phyloP scores from a whole-genome alignment of 2,329 filamentous ascomycete genomes.

The Cladophialophora exuberans region DNA sequence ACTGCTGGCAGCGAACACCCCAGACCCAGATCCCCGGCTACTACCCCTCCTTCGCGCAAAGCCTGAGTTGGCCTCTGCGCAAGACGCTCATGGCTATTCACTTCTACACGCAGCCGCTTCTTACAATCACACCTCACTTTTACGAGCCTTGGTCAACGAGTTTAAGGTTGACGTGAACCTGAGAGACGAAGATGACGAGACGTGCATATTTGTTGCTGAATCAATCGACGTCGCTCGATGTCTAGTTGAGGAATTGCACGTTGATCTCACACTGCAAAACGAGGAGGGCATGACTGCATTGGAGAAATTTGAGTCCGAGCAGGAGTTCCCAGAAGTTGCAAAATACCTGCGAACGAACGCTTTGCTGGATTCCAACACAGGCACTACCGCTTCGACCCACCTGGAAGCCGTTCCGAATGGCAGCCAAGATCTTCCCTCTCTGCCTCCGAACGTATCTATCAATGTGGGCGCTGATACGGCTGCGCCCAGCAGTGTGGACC shows the following conservation, averaged over 20 bases:
- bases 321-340: constrained; percentile 74
- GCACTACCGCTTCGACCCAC: constrained; percentile 31
- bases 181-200: constrained; percentile 88
- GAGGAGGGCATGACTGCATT: constrained; percentile 76
- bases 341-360: constrained; percentile 64
- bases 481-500: constrained; percentile 54
- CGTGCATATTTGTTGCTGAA: constrained; percentile 91
- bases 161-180: constrained; percentile 80
- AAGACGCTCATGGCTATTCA: constrained; percentile 93
- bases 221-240: constrained; percentile 75
- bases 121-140: constrained; percentile 82
- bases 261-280: constrained; percentile 68
- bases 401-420: constrained; percentile 35
- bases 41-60: constrained; percentile 73
- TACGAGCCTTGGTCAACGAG: constrained; percentile 74
- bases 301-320: constrained; percentile 79
- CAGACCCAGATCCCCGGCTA: constrained; percentile 61
- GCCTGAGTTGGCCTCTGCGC: constrained; percentile 73
- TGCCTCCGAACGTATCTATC: constrained; percentile 77
- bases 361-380: constrained; percentile 39
- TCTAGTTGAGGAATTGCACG: constrained; percentile 79
- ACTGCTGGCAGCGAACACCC: constrained; percentile 78
- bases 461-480: constrained; percentile 71
- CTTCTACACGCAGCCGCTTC: constrained; percentile 90
- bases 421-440: constrained; percentile 58